phyloP scores from a whole-genome alignment of 2,329 filamentous ascomycete genomes.

The Parafenestella ontariensis region DNA sequence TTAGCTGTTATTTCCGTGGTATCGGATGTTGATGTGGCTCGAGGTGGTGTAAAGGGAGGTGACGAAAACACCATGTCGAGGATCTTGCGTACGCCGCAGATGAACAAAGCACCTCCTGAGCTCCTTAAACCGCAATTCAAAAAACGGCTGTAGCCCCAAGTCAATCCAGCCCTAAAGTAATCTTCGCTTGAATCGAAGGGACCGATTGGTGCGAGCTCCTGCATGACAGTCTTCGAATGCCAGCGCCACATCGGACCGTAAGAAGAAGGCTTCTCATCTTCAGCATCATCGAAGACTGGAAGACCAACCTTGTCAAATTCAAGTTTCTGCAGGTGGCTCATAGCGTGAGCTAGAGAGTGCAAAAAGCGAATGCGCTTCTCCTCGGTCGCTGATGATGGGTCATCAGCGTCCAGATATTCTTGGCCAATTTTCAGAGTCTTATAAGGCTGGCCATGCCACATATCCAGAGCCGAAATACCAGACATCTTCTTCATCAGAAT shows the following conservation, averaged over 20 bases:
- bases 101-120: too few species aligned
- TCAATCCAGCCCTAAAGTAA: slow-evolving; percentile 4
- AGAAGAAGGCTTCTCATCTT: background rate
- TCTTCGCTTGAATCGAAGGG: slow-evolving; percentile 6
- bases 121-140: too few species aligned
- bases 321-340: slow-evolving; percentile 12
- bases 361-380: slow-evolving; percentile 20
- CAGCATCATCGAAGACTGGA: slow-evolving; percentile 3
- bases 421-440: background rate
- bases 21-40: background rate
- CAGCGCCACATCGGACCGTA: slow-evolving; percentile 1
- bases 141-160: too few species aligned
- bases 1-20: background rate
- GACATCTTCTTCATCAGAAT: slow-evolving; percentile 22
- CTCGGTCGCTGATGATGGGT: background rate
- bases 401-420: slow-evolving; percentile 1
- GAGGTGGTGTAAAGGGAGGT: background rate
- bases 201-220: background rate
- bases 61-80: slow-evolving; percentile 1
- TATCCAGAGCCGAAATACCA: slow-evolving; percentile 12
- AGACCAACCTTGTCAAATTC: slow-evolving; percentile 19
- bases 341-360: slow-evolving; percentile 13
- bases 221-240: slow-evolving; percentile 1
- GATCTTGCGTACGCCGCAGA: background rate
- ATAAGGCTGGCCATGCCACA: slow-evolving; percentile 18